Conservation (phyloP, 352 stramenopile genomes). For the Phytopythium chamaehyphon region DNA sequence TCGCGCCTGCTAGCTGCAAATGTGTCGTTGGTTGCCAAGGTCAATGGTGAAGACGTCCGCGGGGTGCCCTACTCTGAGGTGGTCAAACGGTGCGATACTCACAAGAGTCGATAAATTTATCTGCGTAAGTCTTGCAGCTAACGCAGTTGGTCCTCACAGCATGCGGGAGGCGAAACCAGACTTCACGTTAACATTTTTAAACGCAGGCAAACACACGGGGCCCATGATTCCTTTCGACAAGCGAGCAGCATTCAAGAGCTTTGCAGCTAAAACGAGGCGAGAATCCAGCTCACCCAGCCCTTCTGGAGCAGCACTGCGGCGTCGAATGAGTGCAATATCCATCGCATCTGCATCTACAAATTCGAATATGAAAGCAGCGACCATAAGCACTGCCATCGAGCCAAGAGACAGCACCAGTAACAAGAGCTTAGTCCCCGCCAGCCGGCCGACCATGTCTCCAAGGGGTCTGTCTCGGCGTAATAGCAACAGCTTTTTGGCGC, state of each 20-base stretch:
- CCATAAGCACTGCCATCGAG: background rate
- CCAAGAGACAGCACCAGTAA: background rate
- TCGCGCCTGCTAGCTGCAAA: constrained; percentile 36
- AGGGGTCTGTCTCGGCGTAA: constrained; percentile 13
- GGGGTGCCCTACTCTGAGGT: constrained; percentile 40
- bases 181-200: constrained; percentile 45
- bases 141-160: constrained; percentile 10
- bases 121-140: background rate
- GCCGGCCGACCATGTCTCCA: background rate
- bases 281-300: background rate
- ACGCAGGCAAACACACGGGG: background rate
- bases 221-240: background rate
- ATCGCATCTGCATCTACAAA: background rate
- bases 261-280: background rate
- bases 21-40: constrained; percentile 33
- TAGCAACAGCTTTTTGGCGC: constrained; percentile 5
- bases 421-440: background rate
- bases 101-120: background rate
- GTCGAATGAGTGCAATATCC: constrained; percentile 6
- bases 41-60: constrained; percentile 40
- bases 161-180: constrained; percentile 39
- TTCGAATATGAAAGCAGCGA: background rate
- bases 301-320: background rate
- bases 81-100: constrained; percentile 26
- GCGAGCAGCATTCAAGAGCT: constrained; percentile 1